Conservation (phyloP, 2,329 filamentous ascomycete genomes). For the Calonectria hongkongensis region DNA sequence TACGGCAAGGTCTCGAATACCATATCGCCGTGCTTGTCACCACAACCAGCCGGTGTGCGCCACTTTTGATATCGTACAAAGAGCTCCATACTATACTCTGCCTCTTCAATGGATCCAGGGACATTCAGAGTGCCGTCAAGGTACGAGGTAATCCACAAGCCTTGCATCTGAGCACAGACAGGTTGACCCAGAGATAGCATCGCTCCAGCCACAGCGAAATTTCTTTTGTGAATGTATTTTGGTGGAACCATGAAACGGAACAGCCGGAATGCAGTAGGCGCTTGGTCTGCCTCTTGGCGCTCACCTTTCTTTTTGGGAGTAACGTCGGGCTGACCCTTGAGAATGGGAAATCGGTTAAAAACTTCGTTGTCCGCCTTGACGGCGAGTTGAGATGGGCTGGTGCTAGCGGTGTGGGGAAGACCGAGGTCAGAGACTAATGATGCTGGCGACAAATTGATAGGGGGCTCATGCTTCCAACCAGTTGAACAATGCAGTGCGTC, state of each 20-base stretch:
- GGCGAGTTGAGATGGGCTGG: neutral
- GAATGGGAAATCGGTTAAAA: neutral
- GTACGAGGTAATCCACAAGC: conserved; percentile 3
- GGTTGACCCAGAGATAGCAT: conserved; percentile 61
- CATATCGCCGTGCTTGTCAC: conserved; percentile 77
- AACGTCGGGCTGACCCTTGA: neutral
- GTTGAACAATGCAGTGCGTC: conserved; percentile 7
- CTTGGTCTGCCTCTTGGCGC: conserved; percentile 34
- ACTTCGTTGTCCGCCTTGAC: conserved; percentile 2
- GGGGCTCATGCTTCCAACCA: conserved; percentile 13
- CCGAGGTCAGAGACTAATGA: neutral
- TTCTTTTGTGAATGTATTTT: conserved; percentile 58
- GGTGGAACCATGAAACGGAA: conserved; percentile 66
- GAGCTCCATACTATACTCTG: conserved; percentile 73
- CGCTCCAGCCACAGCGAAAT: conserved; percentile 67
- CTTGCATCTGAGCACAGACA: neutral
- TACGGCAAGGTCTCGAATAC: conserved; percentile 85
- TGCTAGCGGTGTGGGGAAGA: neutral
- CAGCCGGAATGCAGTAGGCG: conserved; percentile 63
- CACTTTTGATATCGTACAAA: conserved; percentile 80
- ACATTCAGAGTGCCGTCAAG: conserved; percentile 10
- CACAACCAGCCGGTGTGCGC: conserved; percentile 79
- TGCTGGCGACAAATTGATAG: conserved; percentile 1
- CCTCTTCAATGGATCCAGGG: conserved; percentile 44
- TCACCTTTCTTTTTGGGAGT: neutral